A percentile compares a stretch with the other conserved stretches of the same genome.
These are phyloP conservation scores for Fusarium nisikadoi DNA, from an alignment of 2,329 filamentous ascomycete genomes.

Conservation along the genomic window DNA sequence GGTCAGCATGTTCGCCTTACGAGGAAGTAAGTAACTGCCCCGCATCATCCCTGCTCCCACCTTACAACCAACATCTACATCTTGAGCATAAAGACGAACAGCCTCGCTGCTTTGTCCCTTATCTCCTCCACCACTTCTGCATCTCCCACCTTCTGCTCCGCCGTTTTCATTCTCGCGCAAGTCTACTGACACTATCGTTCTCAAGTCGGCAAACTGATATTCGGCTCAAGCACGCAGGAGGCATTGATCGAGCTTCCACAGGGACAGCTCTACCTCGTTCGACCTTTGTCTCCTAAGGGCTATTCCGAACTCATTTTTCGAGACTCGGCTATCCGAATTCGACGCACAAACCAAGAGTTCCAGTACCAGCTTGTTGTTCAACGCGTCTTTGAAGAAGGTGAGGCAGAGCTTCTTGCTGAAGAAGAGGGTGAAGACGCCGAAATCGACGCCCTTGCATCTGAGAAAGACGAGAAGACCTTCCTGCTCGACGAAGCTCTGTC, in stretches of 20 bases:
- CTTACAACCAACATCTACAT: slow-evolving; percentile 20
- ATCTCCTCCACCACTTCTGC: not conserved
- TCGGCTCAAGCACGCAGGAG: slow-evolving; percentile 87
- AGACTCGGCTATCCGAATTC: slow-evolving; percentile 91
- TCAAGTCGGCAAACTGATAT: slow-evolving; percentile 89
- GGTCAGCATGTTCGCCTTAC: slow-evolving; percentile 52
- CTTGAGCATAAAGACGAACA: slow-evolving; percentile 13
- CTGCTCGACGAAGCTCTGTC: slow-evolving; percentile 91
- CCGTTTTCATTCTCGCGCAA: not conserved
- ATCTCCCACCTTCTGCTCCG: not conserved
- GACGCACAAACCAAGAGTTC: slow-evolving; percentile 92
- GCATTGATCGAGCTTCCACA: slow-evolving; percentile 93
- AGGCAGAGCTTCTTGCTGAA: slow-evolving; percentile 89
- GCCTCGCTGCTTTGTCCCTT: slow-evolving; percentile 7
- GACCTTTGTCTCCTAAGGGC: slow-evolving; percentile 93
- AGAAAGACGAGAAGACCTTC: slow-evolving; percentile 98
- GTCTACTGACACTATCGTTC: slow-evolving; percentile 20
- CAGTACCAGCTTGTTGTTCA: slow-evolving; percentile 98
- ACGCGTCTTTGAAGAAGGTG: slow-evolving; percentile 95
- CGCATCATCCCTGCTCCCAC: slow-evolving; percentile 33
- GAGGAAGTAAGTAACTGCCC: slow-evolving; percentile 50
- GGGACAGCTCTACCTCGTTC: slow-evolving; percentile 96
- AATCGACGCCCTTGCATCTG: slow-evolving; percentile 76
- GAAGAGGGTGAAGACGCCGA: slow-evolving; percentile 87
- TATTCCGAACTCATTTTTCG: slow-evolving; percentile 99